phyloP scores from a whole-genome alignment of 805 yeast species.

The Brettanomyces bruxellensis region DNA sequence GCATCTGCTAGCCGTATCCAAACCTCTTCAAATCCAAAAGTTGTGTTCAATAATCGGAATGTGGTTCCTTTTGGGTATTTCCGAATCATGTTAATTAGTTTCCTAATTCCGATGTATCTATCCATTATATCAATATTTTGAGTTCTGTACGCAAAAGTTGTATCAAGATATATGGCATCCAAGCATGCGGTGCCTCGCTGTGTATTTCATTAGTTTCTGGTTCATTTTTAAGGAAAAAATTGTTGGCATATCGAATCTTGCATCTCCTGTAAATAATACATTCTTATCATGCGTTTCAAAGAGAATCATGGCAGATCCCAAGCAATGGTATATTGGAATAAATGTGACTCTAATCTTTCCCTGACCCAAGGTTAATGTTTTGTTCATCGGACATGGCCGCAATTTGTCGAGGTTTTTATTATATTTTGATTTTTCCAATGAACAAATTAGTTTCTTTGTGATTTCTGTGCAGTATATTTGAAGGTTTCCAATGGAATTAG shows the following conservation, averaged over 20 bases:
- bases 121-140: conserved; percentile 9
- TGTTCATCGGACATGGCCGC: neutral
- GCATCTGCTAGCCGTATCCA: conserved; percentile 7
- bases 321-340: conserved; percentile 14
- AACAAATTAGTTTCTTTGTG: neutral
- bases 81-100: conserved; percentile 3
- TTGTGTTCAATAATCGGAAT: conserved; percentile 7
- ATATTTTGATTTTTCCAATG: neutral
- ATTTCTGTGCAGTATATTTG: neutral
- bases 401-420: neutral
- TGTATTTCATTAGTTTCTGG: conserved; percentile 2
- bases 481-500: neutral
- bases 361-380: neutral
- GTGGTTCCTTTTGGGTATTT: conserved; percentile 10
- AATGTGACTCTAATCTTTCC: conserved; percentile 5
- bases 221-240: conserved; percentile 3
- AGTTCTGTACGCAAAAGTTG: conserved; percentile 11
- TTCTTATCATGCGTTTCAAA: neutral
- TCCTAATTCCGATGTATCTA: conserved; percentile 7
- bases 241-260: conserved; percentile 7
- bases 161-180: conserved; percentile 11
- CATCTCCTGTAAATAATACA: conserved; percentile 14
- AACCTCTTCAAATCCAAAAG: conserved; percentile 15
- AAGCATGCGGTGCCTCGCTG: conserved; percentile 3
- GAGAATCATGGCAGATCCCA: conserved; percentile 14